Evolutionary conservation across 192 early-diverging fungal species (phyloP).

Genomic region (Backusella liffmaniae): DNA sequence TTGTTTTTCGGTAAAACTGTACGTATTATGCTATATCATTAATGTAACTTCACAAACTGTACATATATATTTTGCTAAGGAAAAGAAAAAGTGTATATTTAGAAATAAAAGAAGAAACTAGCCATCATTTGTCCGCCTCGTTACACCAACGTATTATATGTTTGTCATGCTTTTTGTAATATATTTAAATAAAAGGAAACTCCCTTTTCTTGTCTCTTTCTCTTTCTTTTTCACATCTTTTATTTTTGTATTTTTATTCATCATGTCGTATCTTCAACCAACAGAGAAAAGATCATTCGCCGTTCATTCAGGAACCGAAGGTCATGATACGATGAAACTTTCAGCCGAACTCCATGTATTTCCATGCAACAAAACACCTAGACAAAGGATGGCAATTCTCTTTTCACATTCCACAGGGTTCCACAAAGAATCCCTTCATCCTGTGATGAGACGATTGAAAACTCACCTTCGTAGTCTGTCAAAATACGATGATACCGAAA

Average conservation of each 20-base stretch:
- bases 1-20: too few relatives aligned
- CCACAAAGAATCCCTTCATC: slow-evolving; percentile 58
- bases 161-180: neutral
- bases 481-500: slow-evolving; percentile 10
- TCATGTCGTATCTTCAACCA: neutral
- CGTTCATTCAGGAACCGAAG: neutral
- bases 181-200: neutral
- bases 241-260: neutral
- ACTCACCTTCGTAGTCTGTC: slow-evolving; percentile 12
- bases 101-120: neutral
- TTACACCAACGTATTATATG: neutral
- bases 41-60: too few relatives aligned
- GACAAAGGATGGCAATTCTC: slow-evolving; percentile 34
- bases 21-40: too few relatives aligned
- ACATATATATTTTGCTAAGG: too few relatives aligned
- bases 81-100: too few relatives aligned
- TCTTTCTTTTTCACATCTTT: neutral
- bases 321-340: slow-evolving; percentile 12
- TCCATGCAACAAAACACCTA: neutral
- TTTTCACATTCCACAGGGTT: slow-evolving; percentile 61
- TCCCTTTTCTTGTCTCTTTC: neutral
- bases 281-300: slow-evolving; percentile 7
- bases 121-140: neutral
- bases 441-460: slow-evolving; percentile 40
- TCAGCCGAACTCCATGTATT: slow-evolving; percentile 23